A percentile compares a stretch with the other conserved stretches of the same genome.
These are phyloP conservation scores for Cercis canadensis DNA, from an alignment of 306 rosid species.

Conservation along the genomic window DNA sequence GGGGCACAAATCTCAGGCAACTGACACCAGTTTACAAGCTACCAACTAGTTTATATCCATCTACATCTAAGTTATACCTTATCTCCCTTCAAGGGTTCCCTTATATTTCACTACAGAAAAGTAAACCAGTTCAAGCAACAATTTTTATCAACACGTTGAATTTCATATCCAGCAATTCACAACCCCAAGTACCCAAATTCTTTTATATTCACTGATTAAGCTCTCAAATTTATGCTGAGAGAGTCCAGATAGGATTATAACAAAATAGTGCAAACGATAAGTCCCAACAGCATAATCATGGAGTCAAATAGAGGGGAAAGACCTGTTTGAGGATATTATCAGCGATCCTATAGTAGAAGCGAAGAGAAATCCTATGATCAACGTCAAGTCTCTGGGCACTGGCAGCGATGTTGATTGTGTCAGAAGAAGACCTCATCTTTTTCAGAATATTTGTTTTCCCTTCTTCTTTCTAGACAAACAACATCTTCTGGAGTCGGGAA, in stretches of 20 bases:
- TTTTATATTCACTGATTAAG: not conserved
- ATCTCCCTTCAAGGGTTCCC: not conserved
- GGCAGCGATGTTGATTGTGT: slow-evolving; percentile 71
- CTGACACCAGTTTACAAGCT: not conserved
- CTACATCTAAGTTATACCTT: slow-evolving; percentile 20
- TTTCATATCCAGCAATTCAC: not conserved
- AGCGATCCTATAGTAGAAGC: slow-evolving; percentile 81
- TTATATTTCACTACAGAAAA: slow-evolving; percentile 4
- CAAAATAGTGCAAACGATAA: not conserved
- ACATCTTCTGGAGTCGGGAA: slow-evolving; percentile 31
- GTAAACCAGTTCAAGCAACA: slow-evolving; percentile 23
- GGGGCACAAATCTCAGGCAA: not conserved
- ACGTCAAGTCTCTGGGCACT: slow-evolving; percentile 73
- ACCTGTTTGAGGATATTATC: slow-evolving; percentile 93
- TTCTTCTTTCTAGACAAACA: slow-evolving; percentile 31
- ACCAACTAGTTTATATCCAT: not conserved
- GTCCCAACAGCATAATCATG: not conserved
- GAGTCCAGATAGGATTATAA: not conserved
- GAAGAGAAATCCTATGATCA: slow-evolving; percentile 80
- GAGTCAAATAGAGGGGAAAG: not conserved
- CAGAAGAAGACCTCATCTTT: slow-evolving; percentile 70
- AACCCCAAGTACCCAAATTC: slow-evolving; percentile 12
- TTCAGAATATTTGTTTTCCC: slow-evolving; percentile 13
- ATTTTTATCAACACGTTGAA: not conserved
- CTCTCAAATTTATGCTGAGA: not conserved